Evolutionary conservation across 352 stramenopile species (phyloP).

Genomic region (Phytophthora rubi): DNA sequence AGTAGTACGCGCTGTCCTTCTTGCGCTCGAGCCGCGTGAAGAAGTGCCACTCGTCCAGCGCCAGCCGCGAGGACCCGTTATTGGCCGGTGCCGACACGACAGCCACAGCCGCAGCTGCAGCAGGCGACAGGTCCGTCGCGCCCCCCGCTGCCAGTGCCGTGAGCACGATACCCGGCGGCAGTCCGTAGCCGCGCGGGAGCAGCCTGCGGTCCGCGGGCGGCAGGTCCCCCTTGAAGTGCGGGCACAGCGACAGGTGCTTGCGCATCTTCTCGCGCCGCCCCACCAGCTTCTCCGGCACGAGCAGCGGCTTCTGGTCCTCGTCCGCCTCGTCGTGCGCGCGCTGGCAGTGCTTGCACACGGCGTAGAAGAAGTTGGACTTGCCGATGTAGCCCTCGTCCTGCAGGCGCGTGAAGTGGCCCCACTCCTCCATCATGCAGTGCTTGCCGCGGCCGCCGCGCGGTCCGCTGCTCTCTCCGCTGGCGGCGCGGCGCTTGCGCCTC

Average conservation of each 20-base stretch:
- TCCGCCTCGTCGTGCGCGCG: conserved; percentile 58
- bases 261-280: conserved; percentile 81
- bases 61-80: conserved; percentile 46
- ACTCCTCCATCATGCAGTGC: conserved; percentile 87
- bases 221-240: conserved; percentile 72
- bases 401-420: conserved; percentile 77
- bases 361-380: conserved; percentile 86
- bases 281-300: conserved; percentile 72
- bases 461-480: conserved; percentile 37
- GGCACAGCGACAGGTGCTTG: conserved; percentile 69
- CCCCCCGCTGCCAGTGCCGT: conserved; percentile 10
- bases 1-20: conserved; percentile 77
- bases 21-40: conserved; percentile 82
- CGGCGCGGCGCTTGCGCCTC: conserved; percentile 63
- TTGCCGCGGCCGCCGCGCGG: conserved; percentile 63
- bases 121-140: background rate
- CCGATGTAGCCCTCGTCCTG: conserved; percentile 83
- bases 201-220: conserved; percentile 53
- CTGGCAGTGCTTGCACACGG: conserved; percentile 76
- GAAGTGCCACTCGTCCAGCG: conserved; percentile 79
- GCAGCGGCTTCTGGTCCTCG: conserved; percentile 58
- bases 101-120: background rate
- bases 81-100: background rate
- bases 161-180: conserved; percentile 30
- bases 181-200: conserved; percentile 23